Evolutionary conservation across 768 basidiomycete species (phyloP).

Genomic region (Psilocybe subaeruginosa): DNA sequence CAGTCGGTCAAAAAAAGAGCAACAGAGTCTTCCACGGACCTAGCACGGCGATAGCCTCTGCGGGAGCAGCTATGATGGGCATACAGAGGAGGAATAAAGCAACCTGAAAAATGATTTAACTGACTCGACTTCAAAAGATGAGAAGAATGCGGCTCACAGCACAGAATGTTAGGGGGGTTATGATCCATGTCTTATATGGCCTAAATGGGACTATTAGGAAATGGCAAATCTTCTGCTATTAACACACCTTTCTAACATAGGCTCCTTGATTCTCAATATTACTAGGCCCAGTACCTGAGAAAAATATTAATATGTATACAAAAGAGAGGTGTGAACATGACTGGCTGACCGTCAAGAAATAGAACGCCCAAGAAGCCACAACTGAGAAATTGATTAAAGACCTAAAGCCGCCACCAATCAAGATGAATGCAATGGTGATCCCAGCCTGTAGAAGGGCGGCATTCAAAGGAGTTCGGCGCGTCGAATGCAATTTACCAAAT

Average conservation of each 20-base stretch:
- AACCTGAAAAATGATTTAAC: slow-evolving; percentile 48
- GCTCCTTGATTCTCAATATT: slow-evolving; percentile 89
- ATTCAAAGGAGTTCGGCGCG: slow-evolving; percentile 84
- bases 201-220: slow-evolving; percentile 38
- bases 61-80: slow-evolving; percentile 92
- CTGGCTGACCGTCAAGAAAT: slow-evolving; percentile 74
- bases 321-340: neutral
- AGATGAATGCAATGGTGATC: slow-evolving; percentile 78
- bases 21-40: slow-evolving; percentile 47
- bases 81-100: slow-evolving; percentile 91
- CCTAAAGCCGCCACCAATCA: slow-evolving; percentile 88
- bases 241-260: slow-evolving; percentile 75
- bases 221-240: neutral
- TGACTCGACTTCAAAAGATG: neutral
- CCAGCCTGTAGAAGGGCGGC: slow-evolving; percentile 80
- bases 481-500: slow-evolving; percentile 77
- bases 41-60: slow-evolving; percentile 85
- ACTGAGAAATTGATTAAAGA: slow-evolving; percentile 89
- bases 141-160: slow-evolving; percentile 50
- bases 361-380: slow-evolving; percentile 86
- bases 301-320: neutral
- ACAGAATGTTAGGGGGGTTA: slow-evolving; percentile 89
- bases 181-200: slow-evolving; percentile 92
- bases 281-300: slow-evolving; percentile 83
- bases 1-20: neutral